These are phyloP conservation scores for Mucor plumbeus DNA, from an alignment of 371 early-diverging fungal genomes.

Conservation along the genomic window DNA sequence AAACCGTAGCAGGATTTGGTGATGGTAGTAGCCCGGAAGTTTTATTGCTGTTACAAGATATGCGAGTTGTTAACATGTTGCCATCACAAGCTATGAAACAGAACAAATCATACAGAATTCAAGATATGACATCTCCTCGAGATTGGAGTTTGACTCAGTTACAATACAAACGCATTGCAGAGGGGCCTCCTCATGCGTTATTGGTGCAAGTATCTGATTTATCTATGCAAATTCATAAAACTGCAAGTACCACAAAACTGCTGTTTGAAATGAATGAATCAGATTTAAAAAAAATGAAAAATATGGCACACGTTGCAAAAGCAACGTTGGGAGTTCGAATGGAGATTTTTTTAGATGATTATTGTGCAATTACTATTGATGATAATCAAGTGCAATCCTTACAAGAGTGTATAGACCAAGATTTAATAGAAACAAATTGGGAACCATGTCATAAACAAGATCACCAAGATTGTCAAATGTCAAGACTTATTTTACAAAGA, in stretches of 20 bases:
- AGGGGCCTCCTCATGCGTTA: slow-evolving; percentile 39
- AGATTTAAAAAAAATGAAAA: slow-evolving; percentile 39
- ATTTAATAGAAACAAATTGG: slow-evolving; percentile 21
- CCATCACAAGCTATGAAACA: slow-evolving; percentile 21
- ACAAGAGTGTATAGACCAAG: slow-evolving; percentile 14
- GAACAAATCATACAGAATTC: not conserved
- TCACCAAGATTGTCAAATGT: slow-evolving; percentile 17
- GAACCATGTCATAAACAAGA: slow-evolving; percentile 25
- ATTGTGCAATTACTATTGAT: slow-evolving; percentile 55
- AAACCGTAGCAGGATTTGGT: slow-evolving; percentile 52
- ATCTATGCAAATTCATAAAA: slow-evolving; percentile 29
- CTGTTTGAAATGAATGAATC: slow-evolving; percentile 28
- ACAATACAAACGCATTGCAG: slow-evolving; percentile 41
- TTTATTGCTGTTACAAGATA: slow-evolving; percentile 45
- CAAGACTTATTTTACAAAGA: slow-evolving; percentile 32
- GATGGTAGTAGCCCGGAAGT: slow-evolving; percentile 42
- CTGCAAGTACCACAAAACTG: slow-evolving; percentile 7
- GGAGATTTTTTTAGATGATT: slow-evolving; percentile 32
- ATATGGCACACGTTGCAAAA: slow-evolving; percentile 38
- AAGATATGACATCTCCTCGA: slow-evolving; percentile 4
- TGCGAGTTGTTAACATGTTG: slow-evolving; percentile 39
- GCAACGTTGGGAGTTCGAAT: slow-evolving; percentile 22
- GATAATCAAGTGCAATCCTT: slow-evolving; percentile 34
- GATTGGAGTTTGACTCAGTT: slow-evolving; percentile 33
- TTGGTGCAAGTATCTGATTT: slow-evolving; percentile 48